Evolutionary conservation across 1,284 basidiomycete genomes (phyloP), one percentile per base, ranked within the genome.

Genomic region (Phylloboletellus chloephorus): DNA sequence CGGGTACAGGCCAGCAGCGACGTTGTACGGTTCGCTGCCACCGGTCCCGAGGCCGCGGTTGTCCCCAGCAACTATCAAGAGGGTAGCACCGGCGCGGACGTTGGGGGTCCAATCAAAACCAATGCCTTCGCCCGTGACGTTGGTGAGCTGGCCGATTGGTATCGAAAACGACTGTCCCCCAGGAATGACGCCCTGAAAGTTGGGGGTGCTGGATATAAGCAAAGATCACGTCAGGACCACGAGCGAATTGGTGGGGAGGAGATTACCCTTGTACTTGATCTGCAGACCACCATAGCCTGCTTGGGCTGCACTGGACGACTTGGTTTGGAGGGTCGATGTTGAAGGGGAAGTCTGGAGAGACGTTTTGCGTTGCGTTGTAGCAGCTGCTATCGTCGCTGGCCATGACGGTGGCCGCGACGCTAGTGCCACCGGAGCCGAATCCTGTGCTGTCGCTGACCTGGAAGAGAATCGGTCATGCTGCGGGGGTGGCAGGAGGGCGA

Each of bases 401-500:
- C 11, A 56, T 52, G 22, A 87, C 82, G 43, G 66, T 70, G 3
- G 74, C 77, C 2, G 76, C 72, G 3, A 74, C 73, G 43, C 79
- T 85, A 1, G 85, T 86, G 4, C 87, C 86, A 7, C 87, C 86
- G 0, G 77, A 69, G 8, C 79, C 86, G 53, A 88, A 86, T 2
- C 76, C 78, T 3, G 68, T 68, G 31, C 66, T 65, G 52, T 89
- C 86, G 58, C 81, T 84, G 48, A 88, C 73, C 84, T 88, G 31
- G 19, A n/a, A n/a, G 15, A 1, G 23, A 7, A 30, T 3, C 4
- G 16, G 17, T 8, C n/a, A 21, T 24, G 9, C 7, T 24, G 9
- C 7, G 10, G 7, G 37, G 40, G 10, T 24, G 21, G 35, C 39
- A 37, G 33, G 21, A 20, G 37, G 38, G 31, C 26, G 8, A 78